Evolutionary conservation across 208 protist species (phyloP).

Genomic region (Tritrichomonas musculus): DNA sequence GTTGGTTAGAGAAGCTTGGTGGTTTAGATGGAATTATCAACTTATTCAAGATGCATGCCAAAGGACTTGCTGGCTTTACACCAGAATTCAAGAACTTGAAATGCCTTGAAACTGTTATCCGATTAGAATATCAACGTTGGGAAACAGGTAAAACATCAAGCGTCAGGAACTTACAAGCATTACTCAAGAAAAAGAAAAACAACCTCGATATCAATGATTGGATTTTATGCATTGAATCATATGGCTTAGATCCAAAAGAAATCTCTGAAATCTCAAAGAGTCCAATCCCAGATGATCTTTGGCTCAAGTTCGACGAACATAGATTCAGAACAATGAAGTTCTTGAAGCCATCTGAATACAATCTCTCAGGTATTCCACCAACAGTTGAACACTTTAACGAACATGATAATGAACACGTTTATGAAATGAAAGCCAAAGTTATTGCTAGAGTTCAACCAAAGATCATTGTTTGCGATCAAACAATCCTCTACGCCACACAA

Average conservation of each 20-base stretch:
- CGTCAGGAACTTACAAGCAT: neutral
- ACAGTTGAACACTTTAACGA: neutral
- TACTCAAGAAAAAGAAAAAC: neutral
- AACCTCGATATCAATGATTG: slow-evolving; percentile 20
- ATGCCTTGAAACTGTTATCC: neutral
- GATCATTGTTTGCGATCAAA: neutral
- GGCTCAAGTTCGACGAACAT: slow-evolving; percentile 2
- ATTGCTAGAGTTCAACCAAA: neutral
- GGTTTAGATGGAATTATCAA: slow-evolving; percentile 4
- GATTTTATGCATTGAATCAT: neutral
- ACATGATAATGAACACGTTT: neutral
- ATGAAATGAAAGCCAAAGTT: neutral
- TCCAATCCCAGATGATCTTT: neutral
- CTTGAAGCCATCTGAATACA: neutral
- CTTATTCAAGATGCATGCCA: neutral
- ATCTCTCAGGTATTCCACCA: neutral
- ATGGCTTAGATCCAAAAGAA: neutral
- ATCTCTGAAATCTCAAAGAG: neutral
- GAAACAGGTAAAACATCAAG: neutral
- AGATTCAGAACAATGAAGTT: neutral
- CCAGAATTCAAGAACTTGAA: neutral
- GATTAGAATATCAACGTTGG: slow-evolving; percentile 17
- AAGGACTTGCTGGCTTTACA: neutral
- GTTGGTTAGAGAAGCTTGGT: neutral
- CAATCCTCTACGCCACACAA: slow-evolving; percentile 31